These are phyloP conservation scores for Solanum pimpinellifolium DNA, from an alignment of 257 asterid species.

Conservation along the genomic window DNA sequence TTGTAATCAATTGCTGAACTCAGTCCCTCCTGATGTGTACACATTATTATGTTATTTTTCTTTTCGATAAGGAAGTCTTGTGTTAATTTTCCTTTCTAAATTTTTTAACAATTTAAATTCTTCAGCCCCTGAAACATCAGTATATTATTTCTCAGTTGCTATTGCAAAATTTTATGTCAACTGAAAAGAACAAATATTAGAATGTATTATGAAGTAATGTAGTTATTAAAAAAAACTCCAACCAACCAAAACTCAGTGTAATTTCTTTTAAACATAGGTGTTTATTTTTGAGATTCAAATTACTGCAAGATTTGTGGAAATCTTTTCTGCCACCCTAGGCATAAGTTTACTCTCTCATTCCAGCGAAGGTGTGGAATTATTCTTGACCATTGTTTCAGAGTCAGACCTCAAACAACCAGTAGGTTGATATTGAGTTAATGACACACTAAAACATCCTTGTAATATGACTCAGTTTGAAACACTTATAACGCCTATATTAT, in stretches of 20 bases:
- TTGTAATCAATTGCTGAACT: not conserved
- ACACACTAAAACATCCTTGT: not conserved
- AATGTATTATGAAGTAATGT: not conserved
- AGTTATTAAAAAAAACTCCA: not conserved
- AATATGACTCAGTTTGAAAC: not conserved
- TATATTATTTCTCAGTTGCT: not conserved
- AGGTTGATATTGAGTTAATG: not conserved
- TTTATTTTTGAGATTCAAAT: not conserved
- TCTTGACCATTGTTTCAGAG: not conserved
- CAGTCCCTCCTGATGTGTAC: not conserved
- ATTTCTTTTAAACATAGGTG: not conserved
- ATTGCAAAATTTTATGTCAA: not conserved
- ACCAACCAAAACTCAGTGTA: not conserved
- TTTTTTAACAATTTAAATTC: not conserved
- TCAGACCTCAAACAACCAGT: not conserved
- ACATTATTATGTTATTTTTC: not conserved
- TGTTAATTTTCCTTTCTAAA: not conserved
- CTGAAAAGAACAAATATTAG: not conserved
- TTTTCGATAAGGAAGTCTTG: not conserved
- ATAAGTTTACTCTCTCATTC: not conserved
- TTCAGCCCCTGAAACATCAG: not conserved
- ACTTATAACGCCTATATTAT: not conserved
- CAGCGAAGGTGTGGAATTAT: not conserved
- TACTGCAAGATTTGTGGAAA: not conserved
- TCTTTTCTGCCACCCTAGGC: not conserved